A percentile compares a stretch with the other conserved stretches of the same genome.
These are phyloP conservation scores for Hydrangea macrophylla DNA, from an alignment of 148 eudicot species.

Conservation along the genomic window DNA sequence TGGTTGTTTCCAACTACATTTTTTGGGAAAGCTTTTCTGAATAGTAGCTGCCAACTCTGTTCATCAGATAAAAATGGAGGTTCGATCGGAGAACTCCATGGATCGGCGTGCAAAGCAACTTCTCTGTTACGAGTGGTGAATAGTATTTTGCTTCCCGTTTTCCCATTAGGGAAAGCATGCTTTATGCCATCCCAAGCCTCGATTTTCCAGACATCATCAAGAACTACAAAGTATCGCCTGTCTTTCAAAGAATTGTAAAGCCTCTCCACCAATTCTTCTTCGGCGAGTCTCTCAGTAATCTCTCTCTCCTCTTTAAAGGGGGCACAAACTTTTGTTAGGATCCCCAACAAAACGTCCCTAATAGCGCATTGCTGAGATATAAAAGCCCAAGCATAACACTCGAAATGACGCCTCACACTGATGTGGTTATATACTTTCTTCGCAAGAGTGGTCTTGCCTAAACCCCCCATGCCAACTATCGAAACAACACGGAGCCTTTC, in stretches of 20 bases:
- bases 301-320: no score
- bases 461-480: constrained; percentile 37
- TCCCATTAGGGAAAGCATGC: no score
- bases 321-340: neutral
- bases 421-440: constrained; percentile 16
- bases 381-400: constrained; percentile 22
- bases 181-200: neutral
- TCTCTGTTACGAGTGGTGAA: no score
- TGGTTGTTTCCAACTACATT: constrained; percentile 10
- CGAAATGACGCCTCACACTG: constrained; percentile 12
- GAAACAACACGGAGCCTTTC: neutral
- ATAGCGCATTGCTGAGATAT: constrained; percentile 7
- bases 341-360: neutral
- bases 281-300: no score
- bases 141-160: no score
- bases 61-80: constrained; percentile 15
- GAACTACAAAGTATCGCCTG: constrained; percentile 19
- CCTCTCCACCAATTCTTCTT: no score
- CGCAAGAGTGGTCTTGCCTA: constrained; percentile 31
- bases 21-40: no score
- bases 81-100: no score
- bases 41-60: constrained; percentile 7
- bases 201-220: constrained; percentile 28
- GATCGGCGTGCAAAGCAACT: no score
- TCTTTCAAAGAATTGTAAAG: neutral